A percentile compares a stretch with the other conserved stretches of the same genome.
phyloP scores from a whole-genome alignment of 805 yeast genomes.

The Tetrapisispora iriomotensis region DNA sequence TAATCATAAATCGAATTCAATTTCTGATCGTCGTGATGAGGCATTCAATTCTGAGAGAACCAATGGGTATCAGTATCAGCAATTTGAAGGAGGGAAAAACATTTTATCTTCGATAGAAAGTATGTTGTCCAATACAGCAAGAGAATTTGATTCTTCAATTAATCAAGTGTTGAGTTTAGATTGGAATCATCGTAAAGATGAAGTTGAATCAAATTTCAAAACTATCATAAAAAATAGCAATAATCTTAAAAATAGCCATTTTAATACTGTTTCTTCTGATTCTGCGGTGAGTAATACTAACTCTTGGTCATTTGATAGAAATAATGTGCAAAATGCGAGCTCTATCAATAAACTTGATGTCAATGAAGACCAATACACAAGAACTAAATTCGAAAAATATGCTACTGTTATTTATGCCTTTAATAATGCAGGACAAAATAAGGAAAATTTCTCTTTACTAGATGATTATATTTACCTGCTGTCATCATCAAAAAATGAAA shows the following conservation, averaged over 20 bases:
- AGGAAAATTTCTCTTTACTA: conserved; percentile 43
- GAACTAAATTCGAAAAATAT: conserved; percentile 58
- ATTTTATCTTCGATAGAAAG: conserved; percentile 76
- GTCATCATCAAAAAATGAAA: conserved; percentile 42
- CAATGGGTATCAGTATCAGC: conserved; percentile 43
- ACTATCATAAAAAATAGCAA: conserved; percentile 33
- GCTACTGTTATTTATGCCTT: conserved; percentile 62
- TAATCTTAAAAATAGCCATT: neutral
- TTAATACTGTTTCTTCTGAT: neutral
- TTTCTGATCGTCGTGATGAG: too few relatives aligned
- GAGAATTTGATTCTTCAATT: conserved; percentile 74
- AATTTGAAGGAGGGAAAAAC: conserved; percentile 13
- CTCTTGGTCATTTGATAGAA: conserved; percentile 19
- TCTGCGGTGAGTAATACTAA: conserved; percentile 12
- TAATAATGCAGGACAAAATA: conserved; percentile 54
- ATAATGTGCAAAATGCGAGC: conserved; percentile 37
- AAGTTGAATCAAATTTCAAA: conserved; percentile 65
- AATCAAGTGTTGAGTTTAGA: conserved; percentile 65
- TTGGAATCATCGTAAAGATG: conserved; percentile 74
- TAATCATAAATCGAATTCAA: neutral
- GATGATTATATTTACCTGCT: conserved; percentile 51
- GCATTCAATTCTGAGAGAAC: conserved; percentile 34
- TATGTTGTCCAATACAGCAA: conserved; percentile 59
- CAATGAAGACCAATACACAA: conserved; percentile 31
- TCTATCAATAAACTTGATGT: conserved; percentile 35